Base-by-base conservation (phyloP, 176 grass and related monocot species). In the Chloris gayana region DNA sequence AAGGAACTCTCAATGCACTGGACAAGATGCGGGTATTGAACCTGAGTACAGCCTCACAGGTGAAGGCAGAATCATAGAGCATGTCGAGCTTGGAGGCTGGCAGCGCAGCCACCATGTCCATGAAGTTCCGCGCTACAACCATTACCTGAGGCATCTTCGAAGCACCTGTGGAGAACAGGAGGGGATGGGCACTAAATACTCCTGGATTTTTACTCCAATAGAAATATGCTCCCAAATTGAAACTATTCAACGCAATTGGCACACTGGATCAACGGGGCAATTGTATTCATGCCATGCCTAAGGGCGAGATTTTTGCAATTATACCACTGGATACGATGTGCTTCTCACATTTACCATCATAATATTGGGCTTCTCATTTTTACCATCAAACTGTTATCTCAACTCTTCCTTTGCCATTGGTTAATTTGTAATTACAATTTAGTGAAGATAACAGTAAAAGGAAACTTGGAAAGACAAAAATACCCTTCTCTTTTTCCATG, bases 41-140 rank as follows among this genome's bases (percentile, higher is more conserved):
- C 94, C 94, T 92, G 79, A 97, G 91, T 57, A 94, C 80, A 5
- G 95, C 95, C 87, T 97, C 95, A 14, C 95, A 97, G 79, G 94
- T 97, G 83, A 97, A 97, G 66, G 87, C 70, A 9, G 87, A 94
- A 42, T 94, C 89, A 24, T 97, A 97, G 49, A 97, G 95, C 76
- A 82, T 92, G 66, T 92, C 89, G 0, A 97, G 80, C 84, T 97
- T 97, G 76, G 83, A 19, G 1, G 89, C 87, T 5, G 95, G 95
- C 70, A 97, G 61, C 3, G 95, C 89, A 0, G 91, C 92, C 89
- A 97, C 95, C 95, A 97, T 93, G 82, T 95, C 95, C 95, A 95
- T 98, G 81, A 98, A 98, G 71, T 95, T 98, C 62, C 89, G 89
- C 5, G 92, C 92, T 1, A 98, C 88, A 26, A 98, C 87, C 89